Conservation (phyloP, 177 flowering plant species). For the Vitis hybrid region DNA sequence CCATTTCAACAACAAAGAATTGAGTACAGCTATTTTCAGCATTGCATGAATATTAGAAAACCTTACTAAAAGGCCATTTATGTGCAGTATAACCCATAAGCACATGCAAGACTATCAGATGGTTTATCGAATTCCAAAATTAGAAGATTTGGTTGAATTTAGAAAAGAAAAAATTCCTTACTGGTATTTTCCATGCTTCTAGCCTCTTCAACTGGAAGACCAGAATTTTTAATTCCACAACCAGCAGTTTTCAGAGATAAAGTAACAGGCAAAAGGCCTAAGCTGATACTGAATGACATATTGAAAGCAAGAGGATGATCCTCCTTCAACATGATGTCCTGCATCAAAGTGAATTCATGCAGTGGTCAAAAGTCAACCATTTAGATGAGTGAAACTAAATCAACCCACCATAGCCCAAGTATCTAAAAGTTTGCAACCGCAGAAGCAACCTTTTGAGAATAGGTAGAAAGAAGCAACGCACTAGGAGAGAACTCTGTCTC, state of each 20-base stretch:
- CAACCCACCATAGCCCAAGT: slow-evolving; percentile 2
- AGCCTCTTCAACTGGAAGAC: slow-evolving; percentile 66
- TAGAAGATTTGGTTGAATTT: background rate
- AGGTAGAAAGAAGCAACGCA: slow-evolving; percentile 58
- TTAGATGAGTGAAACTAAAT: slow-evolving; percentile 1
- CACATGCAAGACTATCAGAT: background rate
- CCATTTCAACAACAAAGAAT: no score
- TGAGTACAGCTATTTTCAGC: no score
- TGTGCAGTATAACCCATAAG: no score
- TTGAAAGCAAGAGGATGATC: slow-evolving; percentile 87
- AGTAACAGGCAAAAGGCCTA: slow-evolving; percentile 87
- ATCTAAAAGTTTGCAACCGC: slow-evolving; percentile 7
- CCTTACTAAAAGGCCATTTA: no score
- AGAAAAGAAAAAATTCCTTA: slow-evolving; percentile 31
- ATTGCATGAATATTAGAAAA: no score
- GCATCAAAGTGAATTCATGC: slow-evolving; percentile 20
- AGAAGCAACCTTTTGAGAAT: slow-evolving; percentile 51
- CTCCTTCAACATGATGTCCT: slow-evolving; percentile 76
- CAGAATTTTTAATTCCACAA: slow-evolving; percentile 83
- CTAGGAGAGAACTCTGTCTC: slow-evolving; percentile 47
- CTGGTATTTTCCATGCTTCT: slow-evolving; percentile 69
- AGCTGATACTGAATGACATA: slow-evolving; percentile 72
- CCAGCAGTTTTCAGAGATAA: slow-evolving; percentile 68
- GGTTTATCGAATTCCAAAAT: background rate
- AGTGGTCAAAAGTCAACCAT: slow-evolving; percentile 13